Conservation (phyloP, 2,329 filamentous ascomycete genomes). For the Colletotrichum siamense region DNA sequence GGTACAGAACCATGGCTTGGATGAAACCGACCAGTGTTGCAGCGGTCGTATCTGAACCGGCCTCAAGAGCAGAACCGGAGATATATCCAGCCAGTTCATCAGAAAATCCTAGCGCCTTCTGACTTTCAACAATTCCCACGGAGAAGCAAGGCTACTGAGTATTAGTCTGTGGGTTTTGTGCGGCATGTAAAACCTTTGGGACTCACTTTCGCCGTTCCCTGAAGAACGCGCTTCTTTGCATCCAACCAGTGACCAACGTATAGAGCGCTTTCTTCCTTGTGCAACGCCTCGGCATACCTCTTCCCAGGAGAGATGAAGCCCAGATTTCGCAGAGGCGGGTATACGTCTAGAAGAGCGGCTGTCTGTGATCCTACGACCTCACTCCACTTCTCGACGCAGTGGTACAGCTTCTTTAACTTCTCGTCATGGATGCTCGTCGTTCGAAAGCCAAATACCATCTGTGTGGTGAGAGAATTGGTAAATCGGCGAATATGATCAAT, state of each 20-base stretch:
- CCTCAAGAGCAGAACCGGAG: conserved; percentile 41
- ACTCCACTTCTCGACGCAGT: conserved; percentile 36
- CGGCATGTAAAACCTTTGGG: not conserved
- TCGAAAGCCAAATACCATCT: conserved; percentile 56
- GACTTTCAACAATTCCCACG: conserved; percentile 26
- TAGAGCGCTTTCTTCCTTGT: conserved; percentile 17
- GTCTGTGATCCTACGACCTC: conserved; percentile 44
- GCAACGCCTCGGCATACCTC: conserved; percentile 40
- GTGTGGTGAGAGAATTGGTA: conserved; percentile 53
- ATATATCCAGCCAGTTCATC: conserved; percentile 39
- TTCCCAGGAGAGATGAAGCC: conserved; percentile 8
- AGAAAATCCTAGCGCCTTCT: conserved; percentile 26
- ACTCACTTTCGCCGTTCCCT: conserved; percentile 19
- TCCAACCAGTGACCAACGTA: conserved; percentile 22
- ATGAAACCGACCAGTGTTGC: conserved; percentile 46
- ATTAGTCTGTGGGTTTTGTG: not conserved
- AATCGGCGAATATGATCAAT: conserved; percentile 52
- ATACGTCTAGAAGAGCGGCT: conserved; percentile 51
- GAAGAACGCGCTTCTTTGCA: conserved; percentile 16
- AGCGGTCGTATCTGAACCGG: conserved; percentile 49
- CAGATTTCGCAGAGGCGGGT: conserved; percentile 39
- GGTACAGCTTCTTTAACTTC: conserved; percentile 48
- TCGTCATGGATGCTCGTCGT: conserved; percentile 45
- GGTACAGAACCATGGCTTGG: conserved; percentile 50
- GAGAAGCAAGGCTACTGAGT: conserved; percentile 31